Evolutionary conservation across 495 filamentous ascomycete genomes (phyloP).

Genomic region (Daldinia concentrica): DNA sequence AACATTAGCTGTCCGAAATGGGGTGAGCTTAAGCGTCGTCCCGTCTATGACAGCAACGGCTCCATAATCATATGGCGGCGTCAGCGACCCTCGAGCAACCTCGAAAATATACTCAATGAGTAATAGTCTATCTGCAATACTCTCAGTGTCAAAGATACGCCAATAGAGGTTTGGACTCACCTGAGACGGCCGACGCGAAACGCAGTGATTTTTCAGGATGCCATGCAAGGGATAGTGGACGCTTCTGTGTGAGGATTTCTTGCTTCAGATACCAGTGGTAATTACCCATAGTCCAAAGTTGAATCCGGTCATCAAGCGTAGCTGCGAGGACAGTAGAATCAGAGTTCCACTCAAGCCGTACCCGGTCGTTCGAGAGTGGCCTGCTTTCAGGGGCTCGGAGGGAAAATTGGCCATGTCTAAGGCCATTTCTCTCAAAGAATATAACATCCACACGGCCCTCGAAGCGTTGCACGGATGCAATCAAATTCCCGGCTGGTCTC

Average conservation of each 20-base stretch:
- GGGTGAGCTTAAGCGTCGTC: conserved; percentile 81
- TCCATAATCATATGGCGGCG: conserved; percentile 79
- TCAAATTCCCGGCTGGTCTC: conserved; percentile 88
- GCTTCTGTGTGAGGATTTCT: conserved; percentile 63
- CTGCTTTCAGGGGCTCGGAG: conserved; percentile 69
- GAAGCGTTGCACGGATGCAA: conserved; percentile 81
- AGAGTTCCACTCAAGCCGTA: conserved; percentile 83
- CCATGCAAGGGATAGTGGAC: conserved; percentile 67
- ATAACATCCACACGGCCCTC: conserved; percentile 79
- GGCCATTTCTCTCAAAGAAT: conserved; percentile 95
- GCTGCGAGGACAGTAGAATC: conserved; percentile 93
- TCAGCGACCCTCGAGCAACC: conserved; percentile 71
- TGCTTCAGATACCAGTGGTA: conserved; percentile 99
- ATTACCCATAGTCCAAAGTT: conserved; percentile 97
- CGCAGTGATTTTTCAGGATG: conserved; percentile 83
- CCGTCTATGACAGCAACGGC: conserved; percentile 90
- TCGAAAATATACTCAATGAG: conserved; percentile 75
- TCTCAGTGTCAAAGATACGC: conserved; percentile 26
- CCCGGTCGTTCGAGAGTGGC: conserved; percentile 62
- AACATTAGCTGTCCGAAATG: conserved; percentile 81
- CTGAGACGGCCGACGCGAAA: conserved; percentile 60
- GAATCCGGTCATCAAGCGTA: conserved; percentile 74
- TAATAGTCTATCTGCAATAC: conserved; percentile 59
- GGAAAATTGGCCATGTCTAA: conserved; percentile 91
- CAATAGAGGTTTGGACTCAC: conserved; percentile 45